Conservation (phyloP, 1,284 basidiomycete genomes). For the Singerocomus inundabilis region DNA sequence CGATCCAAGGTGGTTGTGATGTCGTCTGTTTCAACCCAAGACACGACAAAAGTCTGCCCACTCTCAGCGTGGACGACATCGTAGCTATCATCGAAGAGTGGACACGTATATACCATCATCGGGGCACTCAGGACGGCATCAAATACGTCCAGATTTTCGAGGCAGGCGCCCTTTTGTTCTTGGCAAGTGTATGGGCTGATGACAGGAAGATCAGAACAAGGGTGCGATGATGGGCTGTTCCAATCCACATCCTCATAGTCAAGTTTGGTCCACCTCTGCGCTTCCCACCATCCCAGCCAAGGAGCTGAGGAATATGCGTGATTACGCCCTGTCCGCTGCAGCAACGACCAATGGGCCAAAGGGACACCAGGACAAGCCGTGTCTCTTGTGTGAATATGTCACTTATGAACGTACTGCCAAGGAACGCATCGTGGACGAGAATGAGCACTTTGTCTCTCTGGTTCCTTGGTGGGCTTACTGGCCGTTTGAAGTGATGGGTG, state of each 20-base stretch:
- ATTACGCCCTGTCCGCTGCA: slow-evolving; percentile 47
- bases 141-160: slow-evolving; percentile 89
- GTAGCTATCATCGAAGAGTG: slow-evolving; percentile 74
- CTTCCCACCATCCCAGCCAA: slow-evolving; percentile 71
- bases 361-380: slow-evolving; percentile 62
- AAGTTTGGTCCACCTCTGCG: slow-evolving; percentile 82
- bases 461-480: slow-evolving; percentile 98
- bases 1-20: slow-evolving; percentile 84
- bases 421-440: slow-evolving; percentile 71
- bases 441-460: slow-evolving; percentile 81
- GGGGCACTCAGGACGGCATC: slow-evolving; percentile 66
- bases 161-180: slow-evolving; percentile 39
- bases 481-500: slow-evolving; percentile 88
- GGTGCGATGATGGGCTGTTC: slow-evolving; percentile 96
- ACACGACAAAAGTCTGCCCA: slow-evolving; percentile 89
- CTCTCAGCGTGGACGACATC: slow-evolving; percentile 64
- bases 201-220: slow-evolving; percentile 66
- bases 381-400: slow-evolving; percentile 85
- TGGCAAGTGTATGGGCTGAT: background rate
- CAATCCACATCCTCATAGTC: slow-evolving; percentile 95
- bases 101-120: slow-evolving; percentile 62
- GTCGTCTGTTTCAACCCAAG: slow-evolving; percentile 89
- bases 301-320: slow-evolving; percentile 60
- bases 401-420: slow-evolving; percentile 61
- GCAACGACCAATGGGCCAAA: slow-evolving; percentile 47